These are phyloP conservation scores for Vitis cinerea DNA, from an alignment of 164 flowering plant genomes.

Conservation along the genomic window DNA sequence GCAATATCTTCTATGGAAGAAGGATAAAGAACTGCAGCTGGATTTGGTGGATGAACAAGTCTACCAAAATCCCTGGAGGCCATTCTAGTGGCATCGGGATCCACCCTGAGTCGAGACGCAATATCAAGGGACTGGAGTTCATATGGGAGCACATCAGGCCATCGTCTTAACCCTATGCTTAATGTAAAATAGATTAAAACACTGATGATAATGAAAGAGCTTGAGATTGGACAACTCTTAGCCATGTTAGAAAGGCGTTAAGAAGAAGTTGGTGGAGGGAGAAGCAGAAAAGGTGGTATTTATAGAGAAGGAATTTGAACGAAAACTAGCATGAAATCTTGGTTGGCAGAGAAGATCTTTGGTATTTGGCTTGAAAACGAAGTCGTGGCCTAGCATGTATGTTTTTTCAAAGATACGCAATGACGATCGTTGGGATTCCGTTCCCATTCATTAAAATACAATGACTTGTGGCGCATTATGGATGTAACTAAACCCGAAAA, in stretches of 20 bases:
- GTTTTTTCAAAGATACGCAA: no score
- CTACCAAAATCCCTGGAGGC: conserved; percentile 74
- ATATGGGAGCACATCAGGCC: conserved; percentile 16
- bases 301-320: conserved; percentile 16
- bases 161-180: conserved; percentile 15
- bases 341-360: conserved; percentile 19
- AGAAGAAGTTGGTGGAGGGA: background rate
- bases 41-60: conserved; percentile 21
- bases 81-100: conserved; percentile 21
- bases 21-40: conserved; percentile 69
- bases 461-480: no score
- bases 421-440: no score
- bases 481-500: no score
- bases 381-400: no score
- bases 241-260: conserved; percentile 27
- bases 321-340: conserved; percentile 28
- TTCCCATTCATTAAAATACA: no score
- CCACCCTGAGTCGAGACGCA: conserved; percentile 28
- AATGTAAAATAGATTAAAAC: conserved; percentile 25
- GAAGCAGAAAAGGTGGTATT: background rate
- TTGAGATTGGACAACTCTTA: conserved; percentile 8
- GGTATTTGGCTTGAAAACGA: background rate
- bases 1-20: conserved; percentile 47
- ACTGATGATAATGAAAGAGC: conserved; percentile 16
- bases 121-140: conserved; percentile 31